Conservation (phyloP, 768 basidiomycete genomes). For the Nidularia sp. region DNA sequence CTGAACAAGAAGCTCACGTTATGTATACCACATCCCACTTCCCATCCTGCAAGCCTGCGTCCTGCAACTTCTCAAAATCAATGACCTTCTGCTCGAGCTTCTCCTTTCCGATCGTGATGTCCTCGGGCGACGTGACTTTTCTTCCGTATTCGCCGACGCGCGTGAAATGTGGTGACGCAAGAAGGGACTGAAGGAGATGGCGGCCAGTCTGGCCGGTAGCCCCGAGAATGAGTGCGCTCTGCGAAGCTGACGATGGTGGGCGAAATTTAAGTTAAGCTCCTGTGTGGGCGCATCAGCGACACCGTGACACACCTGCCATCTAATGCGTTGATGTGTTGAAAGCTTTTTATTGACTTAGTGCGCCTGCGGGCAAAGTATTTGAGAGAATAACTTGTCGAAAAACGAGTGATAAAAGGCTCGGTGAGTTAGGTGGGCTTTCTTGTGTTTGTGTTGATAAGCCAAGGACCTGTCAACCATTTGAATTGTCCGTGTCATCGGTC, state of each 20-base stretch:
- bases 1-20: conserved; percentile 33
- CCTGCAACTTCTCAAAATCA: conserved; percentile 64
- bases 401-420: too few relatives aligned
- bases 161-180: conserved; percentile 49
- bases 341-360: too few relatives aligned
- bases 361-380: too few relatives aligned
- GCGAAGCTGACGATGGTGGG: conserved; percentile 9
- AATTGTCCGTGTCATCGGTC: too few relatives aligned
- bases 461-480: too few relatives aligned
- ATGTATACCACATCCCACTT: conserved; percentile 78
- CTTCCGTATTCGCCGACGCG: conserved; percentile 72
- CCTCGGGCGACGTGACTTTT: conserved; percentile 42
- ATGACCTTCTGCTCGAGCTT: conserved; percentile 68
- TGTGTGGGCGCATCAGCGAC: too few relatives aligned
- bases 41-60: conserved; percentile 43
- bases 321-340: too few relatives aligned
- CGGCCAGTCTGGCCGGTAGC: conserved; percentile 71
- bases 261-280: background rate
- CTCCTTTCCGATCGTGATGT: conserved; percentile 35
- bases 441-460: too few relatives aligned
- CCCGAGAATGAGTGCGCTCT: conserved; percentile 69
- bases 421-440: too few relatives aligned
- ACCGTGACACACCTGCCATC: too few relatives aligned
- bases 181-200: conserved; percentile 55
- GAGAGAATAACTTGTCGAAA: too few relatives aligned